A percentile compares a stretch with the other conserved stretches of the same genome.
Conservation (phyloP, 2,329 filamentous ascomycete genomes). For the Fusarium poae region DNA sequence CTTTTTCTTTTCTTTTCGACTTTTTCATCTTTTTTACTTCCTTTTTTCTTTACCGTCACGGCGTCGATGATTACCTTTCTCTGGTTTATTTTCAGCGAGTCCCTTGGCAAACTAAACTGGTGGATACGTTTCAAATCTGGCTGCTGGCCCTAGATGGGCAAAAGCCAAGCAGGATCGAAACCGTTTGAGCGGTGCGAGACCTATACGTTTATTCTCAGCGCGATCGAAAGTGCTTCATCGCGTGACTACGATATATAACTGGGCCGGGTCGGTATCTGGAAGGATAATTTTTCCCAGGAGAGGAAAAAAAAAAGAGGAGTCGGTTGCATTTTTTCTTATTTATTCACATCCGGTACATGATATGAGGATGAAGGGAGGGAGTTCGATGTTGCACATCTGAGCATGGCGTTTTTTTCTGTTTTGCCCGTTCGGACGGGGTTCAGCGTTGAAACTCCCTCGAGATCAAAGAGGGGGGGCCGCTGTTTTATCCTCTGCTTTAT, state of each 20-base stretch:
- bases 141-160: constrained; percentile 32
- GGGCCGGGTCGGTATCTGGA: constrained; percentile 37
- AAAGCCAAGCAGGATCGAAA: constrained; percentile 29
- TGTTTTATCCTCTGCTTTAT: constrained; percentile 5
- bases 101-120: constrained; percentile 43
- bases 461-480: constrained; percentile 8
- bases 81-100: constrained; percentile 41
- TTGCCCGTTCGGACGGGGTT: constrained; percentile 27
- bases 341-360: constrained; percentile 36
- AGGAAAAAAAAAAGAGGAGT: constrained; percentile 44
- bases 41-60: constrained; percentile 38
- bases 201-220: constrained; percentile 49
- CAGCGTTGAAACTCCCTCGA: constrained; percentile 24
- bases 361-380: constrained; percentile 37
- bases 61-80: constrained; percentile 39
- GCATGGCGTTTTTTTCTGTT: constrained; percentile 40
- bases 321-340: constrained; percentile 30
- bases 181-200: constrained; percentile 29
- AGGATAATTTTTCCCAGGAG: constrained; percentile 30
- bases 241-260: constrained; percentile 46
- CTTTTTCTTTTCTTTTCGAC: constrained; percentile 2
- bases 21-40: constrained; percentile 21
- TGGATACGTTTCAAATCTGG: constrained; percentile 42
- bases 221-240: constrained; percentile 51
- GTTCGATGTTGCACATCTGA: constrained; percentile 16